These are phyloP conservation scores for Lomentospora prolificans DNA, from an alignment of 2,329 filamentous ascomycete genomes.

Conservation along the genomic window DNA sequence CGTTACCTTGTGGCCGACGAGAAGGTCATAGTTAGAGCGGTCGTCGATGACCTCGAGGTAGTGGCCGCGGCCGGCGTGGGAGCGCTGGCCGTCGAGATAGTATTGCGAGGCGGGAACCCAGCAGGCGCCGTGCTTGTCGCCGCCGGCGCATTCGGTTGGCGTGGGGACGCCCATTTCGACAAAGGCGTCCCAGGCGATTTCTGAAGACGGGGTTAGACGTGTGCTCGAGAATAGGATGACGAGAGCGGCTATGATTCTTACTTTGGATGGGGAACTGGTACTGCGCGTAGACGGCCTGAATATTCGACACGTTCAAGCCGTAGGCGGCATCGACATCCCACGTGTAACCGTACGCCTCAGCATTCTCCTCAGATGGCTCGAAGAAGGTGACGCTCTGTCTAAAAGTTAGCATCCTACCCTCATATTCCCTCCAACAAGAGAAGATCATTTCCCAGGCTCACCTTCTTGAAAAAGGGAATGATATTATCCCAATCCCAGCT, in stretches of 20 bases:
- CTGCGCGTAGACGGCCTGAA: slow-evolving; percentile 21
- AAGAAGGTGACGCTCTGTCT: slow-evolving; percentile 11
- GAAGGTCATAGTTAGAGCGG: slow-evolving; percentile 17
- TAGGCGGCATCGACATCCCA: slow-evolving; percentile 19
- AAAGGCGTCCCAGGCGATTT: slow-evolving; percentile 13
- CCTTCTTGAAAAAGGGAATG: slow-evolving; percentile 26
- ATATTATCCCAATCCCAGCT: slow-evolving; percentile 26
- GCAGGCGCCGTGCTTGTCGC: slow-evolving; percentile 22
- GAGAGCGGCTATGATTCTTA: slow-evolving; percentile 6
- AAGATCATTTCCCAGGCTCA: not conserved
- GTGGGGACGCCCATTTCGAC: slow-evolving; percentile 17
- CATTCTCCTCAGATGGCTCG: slow-evolving; percentile 16
- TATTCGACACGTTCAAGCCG: slow-evolving; percentile 18
- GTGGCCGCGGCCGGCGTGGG: slow-evolving; percentile 21
- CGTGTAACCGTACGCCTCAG: slow-evolving; percentile 21
- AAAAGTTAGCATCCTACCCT: not conserved
- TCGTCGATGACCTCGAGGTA: slow-evolving; percentile 17
- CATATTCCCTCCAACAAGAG: not conserved
- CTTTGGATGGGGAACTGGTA: slow-evolving; percentile 22
- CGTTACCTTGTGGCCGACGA: slow-evolving; percentile 20
- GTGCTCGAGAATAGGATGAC: not conserved
- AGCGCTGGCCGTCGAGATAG: slow-evolving; percentile 18
- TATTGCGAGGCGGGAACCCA: slow-evolving; percentile 21
- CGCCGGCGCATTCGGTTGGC: slow-evolving; percentile 15
- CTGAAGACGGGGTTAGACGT: slow-evolving; percentile 2